These are phyloP conservation scores for Chaetoceros tenuissimus DNA, from an alignment of 108 stramenopile genomes.

Conservation along the genomic window DNA sequence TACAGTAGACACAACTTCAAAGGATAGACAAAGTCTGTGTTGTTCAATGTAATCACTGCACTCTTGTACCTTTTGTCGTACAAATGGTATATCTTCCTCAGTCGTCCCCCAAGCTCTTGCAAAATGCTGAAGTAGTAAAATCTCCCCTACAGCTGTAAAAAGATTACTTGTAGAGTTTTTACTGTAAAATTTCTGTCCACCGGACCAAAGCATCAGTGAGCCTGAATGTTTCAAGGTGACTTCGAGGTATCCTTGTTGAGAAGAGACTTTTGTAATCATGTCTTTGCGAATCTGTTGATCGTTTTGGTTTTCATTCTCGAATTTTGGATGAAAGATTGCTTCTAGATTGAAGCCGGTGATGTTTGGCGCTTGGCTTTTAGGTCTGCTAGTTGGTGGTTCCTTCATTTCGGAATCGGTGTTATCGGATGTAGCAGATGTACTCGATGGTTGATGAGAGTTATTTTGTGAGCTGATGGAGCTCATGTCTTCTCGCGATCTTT, in stretches of 20 bases:
- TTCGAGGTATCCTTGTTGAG: conserved; percentile 53
- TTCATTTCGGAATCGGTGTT: too few species aligned
- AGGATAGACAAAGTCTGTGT: conserved; percentile 53
- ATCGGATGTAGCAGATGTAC: too few species aligned
- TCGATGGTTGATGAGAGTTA: too few species aligned
- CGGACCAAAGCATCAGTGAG: conserved; percentile 79
- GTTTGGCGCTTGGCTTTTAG: too few species aligned
- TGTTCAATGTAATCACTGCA: conserved; percentile 51
- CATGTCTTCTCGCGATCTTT: too few species aligned
- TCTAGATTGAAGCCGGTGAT: conserved; percentile 40
- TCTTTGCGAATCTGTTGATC: conserved; percentile 36
- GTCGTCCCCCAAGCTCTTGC: conserved; percentile 16
- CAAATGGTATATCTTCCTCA: not conserved
- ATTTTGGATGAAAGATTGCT: conserved; percentile 85
- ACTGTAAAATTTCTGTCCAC: conserved; percentile 65
- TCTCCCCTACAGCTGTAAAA: conserved; percentile 60
- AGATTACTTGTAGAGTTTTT: conserved; percentile 69
- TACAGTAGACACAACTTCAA: conserved; percentile 68
- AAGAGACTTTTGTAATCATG: conserved; percentile 42
- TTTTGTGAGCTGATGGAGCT: too few species aligned
- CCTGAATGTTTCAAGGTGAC: conserved; percentile 87
- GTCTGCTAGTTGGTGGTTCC: too few species aligned
- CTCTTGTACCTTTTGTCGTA: conserved; percentile 27
- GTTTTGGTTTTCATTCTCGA: conserved; percentile 64
- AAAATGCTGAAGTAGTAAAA: conserved; percentile 69